A percentile compares a stretch with the other conserved stretches of the same genome.
phyloP scores from a whole-genome alignment of 1,284 basidiomycete species.

The Macrocybe sp. region DNA sequence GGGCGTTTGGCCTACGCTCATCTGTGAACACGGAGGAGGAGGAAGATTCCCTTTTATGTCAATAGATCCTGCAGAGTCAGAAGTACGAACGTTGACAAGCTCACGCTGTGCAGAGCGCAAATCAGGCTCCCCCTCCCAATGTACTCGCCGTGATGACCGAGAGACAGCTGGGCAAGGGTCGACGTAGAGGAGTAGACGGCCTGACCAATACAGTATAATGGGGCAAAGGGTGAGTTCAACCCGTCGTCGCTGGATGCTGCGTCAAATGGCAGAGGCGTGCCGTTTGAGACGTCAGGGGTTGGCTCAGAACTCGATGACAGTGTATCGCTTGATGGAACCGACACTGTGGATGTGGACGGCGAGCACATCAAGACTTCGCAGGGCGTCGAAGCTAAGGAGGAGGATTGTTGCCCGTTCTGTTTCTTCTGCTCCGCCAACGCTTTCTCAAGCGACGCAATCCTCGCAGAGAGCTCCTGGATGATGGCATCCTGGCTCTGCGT shows the following conservation, averaged over 20 bases:
- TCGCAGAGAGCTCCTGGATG: constrained; percentile 35
- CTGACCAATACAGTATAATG: constrained; percentile 16
- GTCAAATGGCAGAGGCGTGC: background rate
- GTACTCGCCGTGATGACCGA: constrained; percentile 37
- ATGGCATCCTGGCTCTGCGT: constrained; percentile 21
- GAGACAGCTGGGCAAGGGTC: constrained; percentile 27
- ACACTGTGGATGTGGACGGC: background rate
- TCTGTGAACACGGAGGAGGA: constrained; percentile 16
- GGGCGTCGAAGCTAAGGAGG: background rate
- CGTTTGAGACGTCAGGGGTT: background rate
- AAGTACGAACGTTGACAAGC: constrained; percentile 5
- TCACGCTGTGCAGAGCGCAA: constrained; percentile 33
- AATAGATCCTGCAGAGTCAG: constrained; percentile 2
- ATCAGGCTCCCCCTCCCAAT: constrained; percentile 33
- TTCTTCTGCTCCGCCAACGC: constrained; percentile 24
- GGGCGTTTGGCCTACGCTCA: constrained; percentile 25
- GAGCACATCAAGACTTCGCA: background rate
- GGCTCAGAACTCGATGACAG: background rate
- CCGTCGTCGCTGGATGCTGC: constrained; percentile 2
- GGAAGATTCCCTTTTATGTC: background rate
- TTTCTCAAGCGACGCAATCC: constrained; percentile 37
- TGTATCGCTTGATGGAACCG: background rate
- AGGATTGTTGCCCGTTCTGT: background rate
- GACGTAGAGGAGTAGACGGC: constrained; percentile 23
- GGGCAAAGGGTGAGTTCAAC: constrained; percentile 7